These are phyloP conservation scores for Magnaporthiopsis rhizophila DNA, from an alignment of 2,329 filamentous ascomycete genomes.

Conservation along the genomic window DNA sequence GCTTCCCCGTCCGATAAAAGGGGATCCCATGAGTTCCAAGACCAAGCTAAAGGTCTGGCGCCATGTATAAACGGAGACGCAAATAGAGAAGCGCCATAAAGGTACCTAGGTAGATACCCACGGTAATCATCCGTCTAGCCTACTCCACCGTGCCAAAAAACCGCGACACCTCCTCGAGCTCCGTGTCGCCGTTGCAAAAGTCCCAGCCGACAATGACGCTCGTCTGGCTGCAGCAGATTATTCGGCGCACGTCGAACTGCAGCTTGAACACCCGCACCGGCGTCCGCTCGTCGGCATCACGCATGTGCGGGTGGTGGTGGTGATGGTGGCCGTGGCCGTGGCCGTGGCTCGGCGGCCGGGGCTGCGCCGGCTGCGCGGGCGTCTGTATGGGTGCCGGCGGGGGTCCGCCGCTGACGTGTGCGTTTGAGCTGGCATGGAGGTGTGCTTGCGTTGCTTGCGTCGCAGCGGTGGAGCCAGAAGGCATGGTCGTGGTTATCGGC, in stretches of 20 bases:
- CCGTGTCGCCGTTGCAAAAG: slow-evolving; percentile 79
- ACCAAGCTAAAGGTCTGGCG: too few relatives aligned
- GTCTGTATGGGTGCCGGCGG: slow-evolving; percentile 3
- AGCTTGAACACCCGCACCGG: slow-evolving; percentile 79
- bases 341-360: slow-evolving; percentile 7
- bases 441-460: too few relatives aligned
- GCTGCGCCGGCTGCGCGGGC: slow-evolving; percentile 13
- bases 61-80: too few relatives aligned
- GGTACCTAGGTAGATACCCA: too few relatives aligned
- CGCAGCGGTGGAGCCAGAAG: background rate
- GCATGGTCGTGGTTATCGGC: background rate
- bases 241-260: slow-evolving; percentile 87
- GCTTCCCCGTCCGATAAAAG: background rate
- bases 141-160: slow-evolving; percentile 65
- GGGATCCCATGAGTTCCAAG: background rate
- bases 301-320: slow-evolving; percentile 37
- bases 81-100: too few relatives aligned
- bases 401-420: slow-evolving; percentile 7
- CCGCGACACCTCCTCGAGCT: slow-evolving; percentile 67
- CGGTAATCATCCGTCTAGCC: background rate
- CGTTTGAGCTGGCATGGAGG: background rate
- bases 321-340: too few relatives aligned
- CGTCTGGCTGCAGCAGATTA: slow-evolving; percentile 91
- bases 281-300: slow-evolving; percentile 37
- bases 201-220: slow-evolving; percentile 94